Conservation (phyloP, 805 yeast species). For the Spathaspora boniae region DNA sequence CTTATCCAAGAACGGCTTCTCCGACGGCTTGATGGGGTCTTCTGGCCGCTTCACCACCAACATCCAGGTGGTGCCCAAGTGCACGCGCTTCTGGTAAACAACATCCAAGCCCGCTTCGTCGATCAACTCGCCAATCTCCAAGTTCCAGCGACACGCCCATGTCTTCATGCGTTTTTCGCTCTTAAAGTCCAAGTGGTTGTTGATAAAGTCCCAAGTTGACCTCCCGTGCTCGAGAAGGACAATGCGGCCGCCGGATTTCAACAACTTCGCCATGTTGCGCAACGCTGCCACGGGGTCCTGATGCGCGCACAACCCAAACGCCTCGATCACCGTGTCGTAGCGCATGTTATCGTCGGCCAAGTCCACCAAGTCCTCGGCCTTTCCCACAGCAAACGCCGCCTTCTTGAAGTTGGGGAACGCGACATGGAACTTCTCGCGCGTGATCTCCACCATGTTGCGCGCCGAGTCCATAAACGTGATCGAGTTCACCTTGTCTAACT, state of each 20-base stretch:
- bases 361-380: constrained; percentile 74
- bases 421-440: constrained; percentile 68
- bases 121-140: constrained; percentile 85
- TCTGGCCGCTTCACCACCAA: constrained; percentile 73
- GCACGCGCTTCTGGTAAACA: constrained; percentile 74
- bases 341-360: constrained; percentile 51
- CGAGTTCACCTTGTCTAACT: constrained; percentile 57
- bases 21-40: constrained; percentile 48
- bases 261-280: constrained; percentile 62
- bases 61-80: constrained; percentile 92
- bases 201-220: constrained; percentile 73
- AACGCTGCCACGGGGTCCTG: constrained; percentile 86
- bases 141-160: constrained; percentile 98
- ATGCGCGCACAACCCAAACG: constrained; percentile 95
- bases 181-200: constrained; percentile 74
- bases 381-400: constrained; percentile 87
- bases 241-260: constrained; percentile 88
- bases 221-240: constrained; percentile 91
- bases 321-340: constrained; percentile 90
- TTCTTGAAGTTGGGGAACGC: constrained; percentile 62
- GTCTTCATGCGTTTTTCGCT: constrained; percentile 79
- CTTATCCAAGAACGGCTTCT: constrained; percentile 40
- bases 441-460: constrained; percentile 75
- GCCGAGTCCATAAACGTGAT: constrained; percentile 87
- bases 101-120: constrained; percentile 82